Base-by-base conservation (phyloP, 768 basidiomycete genomes). In the Pisolithus tinctorius region DNA sequence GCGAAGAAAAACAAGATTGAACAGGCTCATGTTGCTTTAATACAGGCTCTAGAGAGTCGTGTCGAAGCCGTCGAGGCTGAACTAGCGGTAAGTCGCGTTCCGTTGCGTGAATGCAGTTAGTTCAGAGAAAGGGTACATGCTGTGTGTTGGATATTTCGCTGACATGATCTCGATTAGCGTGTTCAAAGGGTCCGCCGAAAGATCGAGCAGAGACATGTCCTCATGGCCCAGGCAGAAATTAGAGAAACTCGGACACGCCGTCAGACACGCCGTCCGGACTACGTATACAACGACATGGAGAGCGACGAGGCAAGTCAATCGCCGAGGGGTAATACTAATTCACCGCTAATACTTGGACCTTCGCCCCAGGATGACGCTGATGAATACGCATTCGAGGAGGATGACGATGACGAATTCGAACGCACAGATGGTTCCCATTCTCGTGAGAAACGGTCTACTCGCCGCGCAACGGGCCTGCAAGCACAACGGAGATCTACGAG, bases 241-340 rank as follows among this genome's bases (percentile, higher is more conserved):
- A 79, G 88, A 55, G 81, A 84, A 66, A 91, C 88, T 26, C 78
- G 90, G 53, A 91, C 89, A 17, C 77, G 88, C 53, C 76, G 85
- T 48, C 78, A 80, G 68, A 82, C 84, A 3, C 78, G 78, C 40
- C 82, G 79, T 55, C 86, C 87, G 44, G 86, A 90, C 72, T 93
- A 93, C 68, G 87, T 87, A 47, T 89, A 91, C 67, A 74, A 77
- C 60, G 78, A 84, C 58, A 75, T 76, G 57, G 81, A 79, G 51
- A 84, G 82, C 58, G 88, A 85, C 73, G 74, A 71, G 80, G 71
- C 60, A 53, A 45, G 58, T 56, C 50, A 34, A 39, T 50, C 47
- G 45, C 16, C 51, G 37, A 25, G 45, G 20, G 38, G 45, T 53
- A 17, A 42, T 53, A 51, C 67, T 65, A 54, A 40, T 37, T 54